phyloP scores from a whole-genome alignment of 2,329 filamentous ascomycete genomes.

The Arthrobotrys sphaeroides region DNA sequence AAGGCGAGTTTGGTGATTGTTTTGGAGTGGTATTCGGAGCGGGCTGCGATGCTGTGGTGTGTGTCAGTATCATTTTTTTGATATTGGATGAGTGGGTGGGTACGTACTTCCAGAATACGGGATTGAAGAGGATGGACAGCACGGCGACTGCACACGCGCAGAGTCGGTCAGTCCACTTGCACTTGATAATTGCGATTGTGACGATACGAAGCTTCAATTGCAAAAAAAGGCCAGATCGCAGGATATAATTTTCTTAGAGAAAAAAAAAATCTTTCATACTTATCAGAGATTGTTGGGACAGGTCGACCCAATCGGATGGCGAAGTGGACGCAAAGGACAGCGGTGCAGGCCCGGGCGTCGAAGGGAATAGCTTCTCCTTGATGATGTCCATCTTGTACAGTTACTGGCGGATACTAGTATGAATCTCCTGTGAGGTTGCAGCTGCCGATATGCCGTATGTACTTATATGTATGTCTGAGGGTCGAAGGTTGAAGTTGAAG shows the following conservation, averaged over 20 bases:
- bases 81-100: constrained; percentile 66
- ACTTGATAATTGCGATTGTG: neutral
- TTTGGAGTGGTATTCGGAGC: constrained; percentile 87
- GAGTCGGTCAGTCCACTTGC: neutral
- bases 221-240: neutral
- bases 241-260: neutral
- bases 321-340: constrained; percentile 35
- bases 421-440: neutral
- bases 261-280: constrained; percentile 24
- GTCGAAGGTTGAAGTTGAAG: neutral
- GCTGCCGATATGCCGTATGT: constrained; percentile 12
- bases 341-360: constrained; percentile 17
- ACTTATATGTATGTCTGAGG: neutral
- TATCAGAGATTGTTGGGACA: constrained; percentile 49
- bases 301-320: constrained; percentile 47
- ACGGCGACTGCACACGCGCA: constrained; percentile 73
- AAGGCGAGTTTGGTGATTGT: constrained; percentile 86
- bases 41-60: constrained; percentile 34
- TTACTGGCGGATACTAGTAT: neutral
- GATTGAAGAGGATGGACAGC: constrained; percentile 88
- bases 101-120: constrained; percentile 98
- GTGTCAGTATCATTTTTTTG: constrained; percentile 59
- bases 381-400: constrained; percentile 34
- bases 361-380: constrained; percentile 50
- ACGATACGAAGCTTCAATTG: neutral